Evolutionary conservation across 164 flowering plant genomes (phyloP), one percentile per base, ranked within the genome.

Genomic region (Vitis amurensis): DNA sequence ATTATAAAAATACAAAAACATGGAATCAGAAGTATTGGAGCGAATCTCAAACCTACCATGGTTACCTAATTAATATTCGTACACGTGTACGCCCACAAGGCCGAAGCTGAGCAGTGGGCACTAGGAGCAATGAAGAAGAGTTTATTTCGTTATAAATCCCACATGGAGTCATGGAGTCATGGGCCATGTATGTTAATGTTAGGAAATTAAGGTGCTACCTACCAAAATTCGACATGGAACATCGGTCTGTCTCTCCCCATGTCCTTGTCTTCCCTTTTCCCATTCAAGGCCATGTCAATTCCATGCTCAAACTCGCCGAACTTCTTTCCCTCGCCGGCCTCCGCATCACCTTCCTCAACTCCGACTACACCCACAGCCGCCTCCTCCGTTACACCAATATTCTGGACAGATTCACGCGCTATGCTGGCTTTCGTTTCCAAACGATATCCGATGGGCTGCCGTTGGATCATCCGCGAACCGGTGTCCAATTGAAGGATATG

Each of bases 371-470:
- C 73, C 79, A 72, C 55, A 15, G 31, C 68, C 70, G 73, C 59
- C 72, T 76, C 58, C 73, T 72, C 69, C 55, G 37, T 8, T n/a
- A 64, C 63, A 2, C 76, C 66, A 55, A 27, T 8, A 23, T 66
- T 17, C 27, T 10, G 11, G 48, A 73, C 50, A 61, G 55, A 13
- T 68, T 72, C 48, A 9, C 50, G 9, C n/a, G 27, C 17, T 64
- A 68, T 14, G 72, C 78, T 1, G 57, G 62, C 14, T 76, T 76
- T 56, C 65, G 23, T 2, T 72, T 76, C 30, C 44, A 49, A 49
- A 64, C 79, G 17, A 55, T 76, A 15, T 56, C 73, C 16, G 80
- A 69, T 49, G 80, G 80, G 8, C 64, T 77, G 11, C 76, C 80
- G 1, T 61, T 49, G 8, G 72, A 68, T 16, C 69, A 68, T 16